These are phyloP conservation scores for Populus nigra DNA, from an alignment of 345 rosid genomes.

Conservation along the genomic window DNA sequence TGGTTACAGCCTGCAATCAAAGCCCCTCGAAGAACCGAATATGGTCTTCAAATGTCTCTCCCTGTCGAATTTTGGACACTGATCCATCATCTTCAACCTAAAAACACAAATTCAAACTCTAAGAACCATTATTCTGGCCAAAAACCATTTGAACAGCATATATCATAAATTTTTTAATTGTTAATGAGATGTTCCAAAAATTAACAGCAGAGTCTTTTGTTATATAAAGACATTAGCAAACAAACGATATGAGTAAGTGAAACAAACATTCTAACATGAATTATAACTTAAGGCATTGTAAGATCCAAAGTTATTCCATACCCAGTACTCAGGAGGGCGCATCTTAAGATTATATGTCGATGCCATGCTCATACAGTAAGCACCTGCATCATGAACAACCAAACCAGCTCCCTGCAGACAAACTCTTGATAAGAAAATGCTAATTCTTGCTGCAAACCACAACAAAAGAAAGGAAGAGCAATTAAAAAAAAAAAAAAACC, in stretches of 20 bases:
- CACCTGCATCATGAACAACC: slow-evolving; percentile 98
- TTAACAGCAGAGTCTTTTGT: slow-evolving; percentile 1
- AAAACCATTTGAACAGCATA: neutral
- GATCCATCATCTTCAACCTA: slow-evolving; percentile 90
- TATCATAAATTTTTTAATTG: neutral
- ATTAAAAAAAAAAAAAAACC: slow-evolving; percentile 34
- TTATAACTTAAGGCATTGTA: too few species aligned
- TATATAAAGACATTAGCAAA: neutral
- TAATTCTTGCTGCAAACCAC: neutral
- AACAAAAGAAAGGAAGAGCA: neutral
- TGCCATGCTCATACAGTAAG: slow-evolving; percentile 99
- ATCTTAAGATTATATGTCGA: slow-evolving; percentile 98
- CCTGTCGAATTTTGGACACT: slow-evolving; percentile 72
- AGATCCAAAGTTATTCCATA: slow-evolving; percentile 23
- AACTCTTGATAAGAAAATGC: slow-evolving; percentile 22
- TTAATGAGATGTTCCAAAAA: neutral
- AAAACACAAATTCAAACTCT: slow-evolving; percentile 3
- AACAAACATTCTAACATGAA: neutral
- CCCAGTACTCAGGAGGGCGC: slow-evolving; percentile 99
- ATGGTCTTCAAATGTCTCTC: slow-evolving; percentile 83
- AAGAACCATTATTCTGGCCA: neutral
- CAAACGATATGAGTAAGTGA: neutral
- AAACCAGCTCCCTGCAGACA: slow-evolving; percentile 76
- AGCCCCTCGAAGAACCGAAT: slow-evolving; percentile 72
- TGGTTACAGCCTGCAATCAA: slow-evolving; percentile 22